phyloP scores from a whole-genome alignment of 2,329 filamentous ascomycete species.

The Hawksworthiomyces lignivorus region DNA sequence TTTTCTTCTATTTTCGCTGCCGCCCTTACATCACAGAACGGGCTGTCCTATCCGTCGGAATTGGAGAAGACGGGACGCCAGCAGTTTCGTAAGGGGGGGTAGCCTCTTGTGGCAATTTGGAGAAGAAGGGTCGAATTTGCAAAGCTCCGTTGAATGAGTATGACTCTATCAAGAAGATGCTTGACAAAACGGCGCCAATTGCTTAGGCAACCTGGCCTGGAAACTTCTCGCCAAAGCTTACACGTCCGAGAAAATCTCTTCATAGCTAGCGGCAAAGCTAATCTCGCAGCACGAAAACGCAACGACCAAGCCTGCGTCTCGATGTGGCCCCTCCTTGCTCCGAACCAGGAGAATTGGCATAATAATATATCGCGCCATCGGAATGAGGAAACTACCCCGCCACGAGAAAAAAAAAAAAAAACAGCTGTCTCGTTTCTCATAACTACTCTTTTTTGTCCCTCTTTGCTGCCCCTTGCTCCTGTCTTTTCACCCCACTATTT shows the following conservation, averaged over 20 bases:
- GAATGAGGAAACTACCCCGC: slow-evolving; percentile 10
- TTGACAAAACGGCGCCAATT: too few relatives aligned
- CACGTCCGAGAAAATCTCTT: too few relatives aligned
- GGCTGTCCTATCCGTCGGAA: background rate
- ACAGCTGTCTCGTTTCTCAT: too few relatives aligned
- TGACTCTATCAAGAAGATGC: too few relatives aligned
- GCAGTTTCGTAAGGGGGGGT: too few relatives aligned
- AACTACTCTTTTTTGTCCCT: slow-evolving; percentile 2
- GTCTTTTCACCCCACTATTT: slow-evolving; percentile 3
- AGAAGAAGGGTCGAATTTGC: too few relatives aligned
- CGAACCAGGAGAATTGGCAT: slow-evolving; percentile 2
- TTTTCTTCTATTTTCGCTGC: background rate
- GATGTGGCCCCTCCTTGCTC: background rate
- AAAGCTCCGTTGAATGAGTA: too few relatives aligned
- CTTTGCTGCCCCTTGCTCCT: background rate
- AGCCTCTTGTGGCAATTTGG: too few relatives aligned
- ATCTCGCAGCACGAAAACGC: background rate
- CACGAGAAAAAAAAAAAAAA: slow-evolving; percentile 1
- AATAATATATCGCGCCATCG: slow-evolving; percentile 8
- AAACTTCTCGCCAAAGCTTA: too few relatives aligned
- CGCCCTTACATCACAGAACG: slow-evolving; percentile 1
- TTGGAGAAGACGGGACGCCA: background rate
- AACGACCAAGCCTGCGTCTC: background rate
- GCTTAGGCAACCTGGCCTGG: too few relatives aligned
- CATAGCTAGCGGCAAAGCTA: slow-evolving; percentile 3